A percentile compares a stretch with the other conserved stretches of the same genome.
These are phyloP conservation scores for Tylopilus sp. DNA, from an alignment of 768 basidiomycete species.

Conservation along the genomic window DNA sequence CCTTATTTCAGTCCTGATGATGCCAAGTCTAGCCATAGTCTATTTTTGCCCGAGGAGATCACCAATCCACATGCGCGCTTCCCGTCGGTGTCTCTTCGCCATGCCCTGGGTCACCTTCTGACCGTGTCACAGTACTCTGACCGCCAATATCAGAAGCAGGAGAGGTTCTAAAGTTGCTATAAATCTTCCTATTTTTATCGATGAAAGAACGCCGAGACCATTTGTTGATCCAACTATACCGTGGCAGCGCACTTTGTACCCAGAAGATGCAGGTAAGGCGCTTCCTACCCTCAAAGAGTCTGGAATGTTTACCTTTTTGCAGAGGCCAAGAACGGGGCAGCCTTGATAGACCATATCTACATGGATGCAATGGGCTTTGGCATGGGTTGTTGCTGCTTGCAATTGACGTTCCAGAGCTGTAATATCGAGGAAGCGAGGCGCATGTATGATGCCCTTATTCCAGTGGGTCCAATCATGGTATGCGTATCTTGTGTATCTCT, in stretches of 20 bases:
- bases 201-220: slow-evolving; percentile 80
- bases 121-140: slow-evolving; percentile 70
- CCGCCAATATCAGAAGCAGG: slow-evolving; percentile 89
- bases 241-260: slow-evolving; percentile 76
- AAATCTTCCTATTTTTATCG: slow-evolving; percentile 90
- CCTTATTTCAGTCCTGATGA: slow-evolving; percentile 74
- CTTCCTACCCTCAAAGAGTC: slow-evolving; percentile 4
- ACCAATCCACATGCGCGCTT: slow-evolving; percentile 98
- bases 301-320: neutral
- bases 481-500: slow-evolving; percentile 15
- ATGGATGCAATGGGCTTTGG: slow-evolving; percentile 99
- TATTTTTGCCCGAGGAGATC: slow-evolving; percentile 93
- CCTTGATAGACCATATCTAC: slow-evolving; percentile 88
- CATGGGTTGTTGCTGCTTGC: slow-evolving; percentile 98
- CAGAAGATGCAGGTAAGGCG: slow-evolving; percentile 75
- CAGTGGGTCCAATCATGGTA: slow-evolving; percentile 94
- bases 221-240: slow-evolving; percentile 94
- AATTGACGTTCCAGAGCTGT: slow-evolving; percentile 96
- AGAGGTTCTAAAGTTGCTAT: slow-evolving; percentile 94
- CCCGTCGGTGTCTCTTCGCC: slow-evolving; percentile 63
- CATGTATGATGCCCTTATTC: slow-evolving; percentile 95
- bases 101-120: slow-evolving; percentile 4
- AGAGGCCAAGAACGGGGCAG: slow-evolving; percentile 92
- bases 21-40: slow-evolving; percentile 84
- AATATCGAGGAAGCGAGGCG: slow-evolving; percentile 88